Evolutionary conservation across 1,139 yeast genomes (phyloP).

Genomic region (Sugiyamaella pinicola): DNA sequence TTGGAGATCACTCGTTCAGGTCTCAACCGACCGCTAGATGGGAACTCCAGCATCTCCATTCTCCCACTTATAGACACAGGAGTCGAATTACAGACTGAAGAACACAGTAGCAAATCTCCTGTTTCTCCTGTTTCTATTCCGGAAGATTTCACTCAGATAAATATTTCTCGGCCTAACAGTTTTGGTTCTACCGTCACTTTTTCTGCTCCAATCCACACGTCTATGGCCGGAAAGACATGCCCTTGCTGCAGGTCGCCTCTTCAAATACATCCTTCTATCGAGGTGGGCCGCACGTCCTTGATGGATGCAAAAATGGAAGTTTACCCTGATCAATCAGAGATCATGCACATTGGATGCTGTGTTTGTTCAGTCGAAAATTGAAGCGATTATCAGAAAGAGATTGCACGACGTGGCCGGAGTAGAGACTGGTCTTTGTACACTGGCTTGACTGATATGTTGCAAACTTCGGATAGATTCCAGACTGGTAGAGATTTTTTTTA

Average conservation of each 20-base stretch:
- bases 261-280: slow-evolving; percentile 63
- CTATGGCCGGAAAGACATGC: slow-evolving; percentile 73
- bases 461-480: slow-evolving; percentile 70
- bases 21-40: not conserved
- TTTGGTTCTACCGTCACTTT: no score
- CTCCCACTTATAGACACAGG: slow-evolving; percentile 15
- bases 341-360: slow-evolving; percentile 92
- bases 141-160: no score
- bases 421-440: slow-evolving; percentile 66
- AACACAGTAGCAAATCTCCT: not conserved
- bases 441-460: slow-evolving; percentile 74
- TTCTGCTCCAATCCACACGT: slow-evolving; percentile 51
- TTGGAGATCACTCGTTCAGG: slow-evolving; percentile 26
- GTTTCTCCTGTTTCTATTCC: no score
- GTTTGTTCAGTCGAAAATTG: slow-evolving; percentile 66
- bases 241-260: slow-evolving; percentile 66
- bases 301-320: no score
- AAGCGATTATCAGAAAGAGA: slow-evolving; percentile 55
- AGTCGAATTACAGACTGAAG: slow-evolving; percentile 6
- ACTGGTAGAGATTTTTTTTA: slow-evolving; percentile 60
- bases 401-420: slow-evolving; percentile 63
- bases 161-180: no score
- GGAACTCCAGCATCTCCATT: not conserved
- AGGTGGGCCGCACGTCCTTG: slow-evolving; percentile 92
- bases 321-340: no score